Base-by-base conservation (phyloP, 768 basidiomycete genomes). In the Lyophyllum shimeji region DNA sequence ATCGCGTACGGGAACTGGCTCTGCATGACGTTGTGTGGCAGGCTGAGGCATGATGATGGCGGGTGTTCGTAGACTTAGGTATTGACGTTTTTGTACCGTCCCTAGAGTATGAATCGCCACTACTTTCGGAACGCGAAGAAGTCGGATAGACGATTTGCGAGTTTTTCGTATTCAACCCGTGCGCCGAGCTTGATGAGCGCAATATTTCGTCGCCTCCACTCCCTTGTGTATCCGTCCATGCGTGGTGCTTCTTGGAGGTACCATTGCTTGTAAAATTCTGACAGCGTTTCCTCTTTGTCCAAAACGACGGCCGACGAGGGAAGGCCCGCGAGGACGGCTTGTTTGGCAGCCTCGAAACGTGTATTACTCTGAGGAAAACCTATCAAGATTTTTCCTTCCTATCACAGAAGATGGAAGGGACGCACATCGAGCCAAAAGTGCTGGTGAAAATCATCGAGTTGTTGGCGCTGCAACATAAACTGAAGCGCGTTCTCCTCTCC, bases 381-480 rank as follows among this genome's bases (percentile, higher is more conserved):
- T 17, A 27, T 20, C 43, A 31, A 33, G 46, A n/a, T n/a, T 24
- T 58, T 53, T 40, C 29, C 31, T 39, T 33, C 45, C n/a, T 11
- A 31, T 18, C 44, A 43, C 37, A 29, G 20, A 21, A 21, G 12
- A 25, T 23, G 33, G 37, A 31, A 15, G 3, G 3, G 9, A 79
- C 89, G 61, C 66, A 93, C 92, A 52, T 93, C 86, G 51, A 82
- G 70, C 92, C 92, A 94, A 67, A 91, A 94, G 17, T 77, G 71
- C 53, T 93, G 87, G 58, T 92, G 86, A 64, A 89, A 85, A 21
- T 82, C 76, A 63, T 93, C 89, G 20, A 92, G 69, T 54, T 85
- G 83, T 68, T 90, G 85, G 51, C 86, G 76, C 57, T 85, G 82
- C 45, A 92, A 71, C 56, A 82, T 85, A 76, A 81, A 87, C 63